Evolutionary conservation across 73 alveolate species (phyloP).

Genomic region (Paramecium primaurelia): DNA sequence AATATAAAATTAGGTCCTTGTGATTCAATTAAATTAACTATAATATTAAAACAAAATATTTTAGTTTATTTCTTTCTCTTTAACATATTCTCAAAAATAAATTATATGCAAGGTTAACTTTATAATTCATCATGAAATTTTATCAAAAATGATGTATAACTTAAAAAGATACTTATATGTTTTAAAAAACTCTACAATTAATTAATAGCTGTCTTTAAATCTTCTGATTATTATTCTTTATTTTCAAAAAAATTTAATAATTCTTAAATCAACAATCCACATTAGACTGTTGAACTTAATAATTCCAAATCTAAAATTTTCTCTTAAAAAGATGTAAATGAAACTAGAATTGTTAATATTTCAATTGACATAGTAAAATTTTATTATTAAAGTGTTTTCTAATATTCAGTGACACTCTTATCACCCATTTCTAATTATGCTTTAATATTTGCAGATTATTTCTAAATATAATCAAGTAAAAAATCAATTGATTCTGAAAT

Average conservation of each 20-base stretch:
- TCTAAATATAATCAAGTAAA: neutral
- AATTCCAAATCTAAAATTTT: neutral
- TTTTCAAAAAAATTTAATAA: neutral
- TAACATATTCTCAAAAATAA: conserved; percentile 7
- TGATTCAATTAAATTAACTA: neutral
- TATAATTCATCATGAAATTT: conserved; percentile 26
- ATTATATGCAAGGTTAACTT: neutral
- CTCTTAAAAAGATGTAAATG: conserved; percentile 17
- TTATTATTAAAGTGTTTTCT: conserved; percentile 10
- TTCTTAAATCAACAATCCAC: conserved; percentile 25
- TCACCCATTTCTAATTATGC: conserved; percentile 33
- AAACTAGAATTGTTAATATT: conserved; percentile 21
- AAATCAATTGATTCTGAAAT: neutral
- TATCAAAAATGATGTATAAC: conserved; percentile 33
- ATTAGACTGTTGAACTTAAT: neutral
- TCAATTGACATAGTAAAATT: conserved; percentile 35
- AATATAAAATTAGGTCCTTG: conserved; percentile 20
- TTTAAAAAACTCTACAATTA: neutral
- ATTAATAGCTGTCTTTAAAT: conserved; percentile 7
- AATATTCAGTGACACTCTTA: neutral
- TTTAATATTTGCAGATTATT: conserved; percentile 1
- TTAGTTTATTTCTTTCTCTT: conserved; percentile 38
- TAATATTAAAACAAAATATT: conserved; percentile 32
- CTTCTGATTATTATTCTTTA: neutral
- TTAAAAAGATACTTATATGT: neutral